Evolutionary conservation across 345 rosid genomes (phyloP).

Genomic region (Populus ilicifolia): DNA sequence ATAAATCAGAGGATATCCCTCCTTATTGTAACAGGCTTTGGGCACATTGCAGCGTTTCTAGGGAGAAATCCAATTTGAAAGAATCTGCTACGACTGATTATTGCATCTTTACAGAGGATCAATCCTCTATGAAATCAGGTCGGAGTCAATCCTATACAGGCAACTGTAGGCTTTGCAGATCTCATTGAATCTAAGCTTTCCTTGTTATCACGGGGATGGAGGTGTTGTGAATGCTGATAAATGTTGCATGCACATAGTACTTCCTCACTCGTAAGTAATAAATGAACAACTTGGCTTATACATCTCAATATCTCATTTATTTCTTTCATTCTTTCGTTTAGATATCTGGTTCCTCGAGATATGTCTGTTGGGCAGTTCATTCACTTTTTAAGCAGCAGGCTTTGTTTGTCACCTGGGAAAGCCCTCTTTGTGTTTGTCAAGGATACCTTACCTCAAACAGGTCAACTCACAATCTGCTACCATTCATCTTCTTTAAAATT

Average conservation of each 20-base stretch:
- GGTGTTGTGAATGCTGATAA: slow-evolving; percentile 8
- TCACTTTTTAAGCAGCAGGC: slow-evolving; percentile 63
- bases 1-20: no score
- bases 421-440: slow-evolving; percentile 62
- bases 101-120: no score
- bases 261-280: no score
- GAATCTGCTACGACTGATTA: not conserved
- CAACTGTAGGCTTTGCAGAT: not conserved
- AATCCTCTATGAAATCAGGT: not conserved
- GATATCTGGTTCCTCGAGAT: slow-evolving; percentile 83
- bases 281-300: no score
- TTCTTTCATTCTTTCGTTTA: slow-evolving; percentile 17
- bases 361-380: slow-evolving; percentile 89
- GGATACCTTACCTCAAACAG: slow-evolving; percentile 78
- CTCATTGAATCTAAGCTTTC: not conserved
- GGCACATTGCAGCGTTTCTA: no score
- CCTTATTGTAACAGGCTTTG: no score
- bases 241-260: no score
- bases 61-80: not conserved
- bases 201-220: slow-evolving; percentile 53
- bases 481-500: not conserved
- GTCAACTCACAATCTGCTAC: slow-evolving; percentile 10
- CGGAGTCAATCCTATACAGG: not conserved
- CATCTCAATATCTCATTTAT: no score
- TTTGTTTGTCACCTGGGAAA: slow-evolving; percentile 19